phyloP scores from a whole-genome alignment of 352 stramenopile genomes.

The Pythium angustatum region DNA sequence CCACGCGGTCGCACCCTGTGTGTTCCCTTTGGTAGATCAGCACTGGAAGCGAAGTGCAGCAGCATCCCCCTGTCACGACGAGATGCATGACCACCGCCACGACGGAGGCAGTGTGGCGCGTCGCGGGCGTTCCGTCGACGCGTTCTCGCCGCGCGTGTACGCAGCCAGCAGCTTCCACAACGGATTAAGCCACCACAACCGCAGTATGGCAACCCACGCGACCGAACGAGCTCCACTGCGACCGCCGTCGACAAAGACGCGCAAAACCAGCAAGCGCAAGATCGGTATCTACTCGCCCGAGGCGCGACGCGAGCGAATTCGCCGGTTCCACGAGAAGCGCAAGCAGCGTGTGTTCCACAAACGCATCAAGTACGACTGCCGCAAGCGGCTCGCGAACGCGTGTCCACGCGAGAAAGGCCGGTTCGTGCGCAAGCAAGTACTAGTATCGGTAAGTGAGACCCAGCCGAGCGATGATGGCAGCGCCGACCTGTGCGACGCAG shows the following conservation, averaged over 20 bases:
- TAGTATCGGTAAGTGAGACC: neutral
- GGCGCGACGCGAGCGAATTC: constrained; percentile 50
- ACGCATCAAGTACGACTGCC: constrained; percentile 73
- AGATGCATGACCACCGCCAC: neutral
- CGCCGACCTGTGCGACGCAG: no score
- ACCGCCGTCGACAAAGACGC: neutral
- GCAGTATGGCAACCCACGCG: no score
- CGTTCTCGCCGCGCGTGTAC: neutral
- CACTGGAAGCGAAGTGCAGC: neutral
- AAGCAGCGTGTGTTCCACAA: constrained; percentile 72
- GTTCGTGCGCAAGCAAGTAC: constrained; percentile 57
- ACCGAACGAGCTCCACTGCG: neutral
- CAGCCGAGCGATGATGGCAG: no score
- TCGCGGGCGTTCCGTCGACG: no score
- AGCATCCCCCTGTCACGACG: neutral
- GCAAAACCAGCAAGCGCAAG: constrained; percentile 25
- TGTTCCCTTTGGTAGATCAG: neutral
- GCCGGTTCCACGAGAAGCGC: constrained; percentile 73
- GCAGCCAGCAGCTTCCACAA: no score
- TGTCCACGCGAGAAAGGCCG: constrained; percentile 72
- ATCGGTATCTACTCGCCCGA: constrained; percentile 69
- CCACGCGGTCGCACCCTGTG: neutral
- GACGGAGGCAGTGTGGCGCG: neutral
- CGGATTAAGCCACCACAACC: no score
- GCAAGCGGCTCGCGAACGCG: constrained; percentile 65